phyloP scores from a whole-genome alignment of 345 rosid species.

The Excoecaria agallocha region DNA sequence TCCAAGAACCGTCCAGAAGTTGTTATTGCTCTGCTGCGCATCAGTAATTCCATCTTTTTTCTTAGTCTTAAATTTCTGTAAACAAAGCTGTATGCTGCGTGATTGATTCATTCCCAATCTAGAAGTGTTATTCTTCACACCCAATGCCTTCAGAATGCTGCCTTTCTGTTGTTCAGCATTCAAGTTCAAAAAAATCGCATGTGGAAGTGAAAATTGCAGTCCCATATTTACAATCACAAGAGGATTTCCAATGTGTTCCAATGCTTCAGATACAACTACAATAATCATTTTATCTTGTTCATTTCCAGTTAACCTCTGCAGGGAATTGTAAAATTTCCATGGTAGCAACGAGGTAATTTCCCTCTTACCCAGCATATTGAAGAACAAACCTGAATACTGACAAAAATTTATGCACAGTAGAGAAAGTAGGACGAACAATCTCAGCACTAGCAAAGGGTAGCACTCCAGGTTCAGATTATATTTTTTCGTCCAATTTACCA shows the following conservation, averaged over 20 bases:
- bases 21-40: not conserved
- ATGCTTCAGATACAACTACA: not conserved
- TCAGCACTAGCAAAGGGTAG: not conserved
- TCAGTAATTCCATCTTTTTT: not conserved
- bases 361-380: not conserved
- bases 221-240: not conserved
- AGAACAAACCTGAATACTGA: not conserved
- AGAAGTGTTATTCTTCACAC: not conserved
- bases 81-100: not conserved
- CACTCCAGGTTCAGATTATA: not conserved
- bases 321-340: conserved; percentile 1
- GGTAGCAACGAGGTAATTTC: not conserved
- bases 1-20: not conserved
- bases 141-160: not conserved
- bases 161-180: not conserved
- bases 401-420: not conserved
- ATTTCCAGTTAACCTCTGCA: not conserved
- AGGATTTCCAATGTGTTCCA: not conserved
- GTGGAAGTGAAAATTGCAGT: not conserved
- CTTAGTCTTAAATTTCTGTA: not conserved
- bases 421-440: conserved; percentile 4
- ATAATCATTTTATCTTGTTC: not conserved
- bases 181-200: not conserved
- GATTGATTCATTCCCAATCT: not conserved
- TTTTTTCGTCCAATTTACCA: not conserved